Conservation (phyloP, 257 asterid species). For the Solanum appendiculatum region DNA sequence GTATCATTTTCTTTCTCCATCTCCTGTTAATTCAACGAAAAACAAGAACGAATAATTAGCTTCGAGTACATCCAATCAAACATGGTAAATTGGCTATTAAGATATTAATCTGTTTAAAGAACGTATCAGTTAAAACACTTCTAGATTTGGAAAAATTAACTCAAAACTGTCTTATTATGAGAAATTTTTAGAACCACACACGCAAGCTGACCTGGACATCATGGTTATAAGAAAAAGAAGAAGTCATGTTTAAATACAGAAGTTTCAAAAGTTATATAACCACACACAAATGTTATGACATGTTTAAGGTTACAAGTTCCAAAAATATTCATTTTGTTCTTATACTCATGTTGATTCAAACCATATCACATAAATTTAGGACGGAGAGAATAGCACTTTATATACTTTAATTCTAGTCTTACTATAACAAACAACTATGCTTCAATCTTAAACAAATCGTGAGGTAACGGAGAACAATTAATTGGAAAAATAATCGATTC, state of each 20-base stretch:
- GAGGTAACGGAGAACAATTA: background rate
- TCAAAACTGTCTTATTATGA: background rate
- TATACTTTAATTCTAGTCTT: background rate
- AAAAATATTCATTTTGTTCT: background rate
- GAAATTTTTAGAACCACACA: rapidly evolving
- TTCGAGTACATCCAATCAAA: background rate
- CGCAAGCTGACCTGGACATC: background rate
- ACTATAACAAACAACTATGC: background rate
- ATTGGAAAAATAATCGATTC: too few relatives aligned
- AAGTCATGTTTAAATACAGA: too few relatives aligned
- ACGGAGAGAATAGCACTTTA: background rate
- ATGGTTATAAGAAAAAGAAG: background rate
- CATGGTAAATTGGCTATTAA: background rate
- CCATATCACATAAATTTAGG: background rate
- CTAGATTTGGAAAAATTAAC: background rate
- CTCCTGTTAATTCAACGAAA: conserved; percentile 7
- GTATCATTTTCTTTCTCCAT: conserved; percentile 17
- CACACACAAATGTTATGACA: background rate
- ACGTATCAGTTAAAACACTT: background rate
- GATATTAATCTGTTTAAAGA: background rate
- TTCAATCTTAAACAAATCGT: background rate
- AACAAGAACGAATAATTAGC: background rate
- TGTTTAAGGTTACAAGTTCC: background rate
- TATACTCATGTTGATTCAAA: too few relatives aligned
- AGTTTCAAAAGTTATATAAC: background rate